Evolutionary conservation across 805 yeast species (phyloP).

Genomic region (Barnettozyma siamensis): DNA sequence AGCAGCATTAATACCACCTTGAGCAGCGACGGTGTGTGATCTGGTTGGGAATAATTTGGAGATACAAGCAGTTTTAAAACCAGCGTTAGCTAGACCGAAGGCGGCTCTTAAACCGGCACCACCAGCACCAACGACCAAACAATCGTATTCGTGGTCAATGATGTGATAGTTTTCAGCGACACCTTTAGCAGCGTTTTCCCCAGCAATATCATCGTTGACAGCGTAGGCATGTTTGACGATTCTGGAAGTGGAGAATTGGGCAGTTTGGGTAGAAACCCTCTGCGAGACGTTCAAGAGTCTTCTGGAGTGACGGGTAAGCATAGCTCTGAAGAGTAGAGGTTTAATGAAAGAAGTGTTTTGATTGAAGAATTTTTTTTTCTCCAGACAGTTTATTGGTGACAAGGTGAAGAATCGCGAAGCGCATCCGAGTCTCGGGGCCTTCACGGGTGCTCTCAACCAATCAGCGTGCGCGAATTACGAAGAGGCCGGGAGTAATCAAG

Average conservation of each 20-base stretch:
- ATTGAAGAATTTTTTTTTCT: constrained; percentile 2
- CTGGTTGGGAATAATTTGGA: constrained; percentile 96
- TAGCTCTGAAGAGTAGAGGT: constrained; percentile 2
- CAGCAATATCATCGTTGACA: constrained; percentile 36
- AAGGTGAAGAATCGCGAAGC: not conserved
- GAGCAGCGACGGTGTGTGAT: constrained; percentile 98
- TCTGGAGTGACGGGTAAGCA: constrained; percentile 24
- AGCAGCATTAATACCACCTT: constrained; percentile 99
- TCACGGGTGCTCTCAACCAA: constrained; percentile 8
- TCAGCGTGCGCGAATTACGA: constrained; percentile 8
- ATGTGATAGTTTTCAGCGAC: constrained; percentile 75
- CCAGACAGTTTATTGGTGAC: constrained; percentile 1
- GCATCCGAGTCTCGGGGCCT: constrained; percentile 9
- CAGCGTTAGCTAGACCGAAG: constrained; percentile 94
- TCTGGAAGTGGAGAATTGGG: constrained; percentile 20
- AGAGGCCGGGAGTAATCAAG: constrained; percentile 1
- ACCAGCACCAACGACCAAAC: constrained; percentile 98
- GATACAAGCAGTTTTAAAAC: constrained; percentile 95
- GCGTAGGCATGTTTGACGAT: constrained; percentile 23
- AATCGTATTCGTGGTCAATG: constrained; percentile 96
- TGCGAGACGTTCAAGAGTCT: constrained; percentile 11
- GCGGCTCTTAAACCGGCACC: constrained; percentile 99
- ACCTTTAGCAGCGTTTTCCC: constrained; percentile 47
- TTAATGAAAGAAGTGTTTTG: not conserved
- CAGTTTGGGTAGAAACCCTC: constrained; percentile 7